phyloP scores from a whole-genome alignment of 164 flowering plant genomes.

The Aristolochia californica region DNA sequence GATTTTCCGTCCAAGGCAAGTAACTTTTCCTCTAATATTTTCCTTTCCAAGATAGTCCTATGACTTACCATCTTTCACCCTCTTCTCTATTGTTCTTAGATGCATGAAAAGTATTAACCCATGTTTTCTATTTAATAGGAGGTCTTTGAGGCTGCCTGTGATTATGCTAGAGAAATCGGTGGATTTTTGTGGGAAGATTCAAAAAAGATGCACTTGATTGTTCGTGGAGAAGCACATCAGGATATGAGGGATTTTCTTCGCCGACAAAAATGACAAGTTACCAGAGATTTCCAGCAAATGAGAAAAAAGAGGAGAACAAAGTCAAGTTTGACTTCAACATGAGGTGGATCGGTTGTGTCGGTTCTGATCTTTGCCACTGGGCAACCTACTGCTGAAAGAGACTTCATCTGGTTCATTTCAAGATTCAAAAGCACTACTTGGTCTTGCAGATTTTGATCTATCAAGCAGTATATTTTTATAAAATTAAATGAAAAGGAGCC shows the following conservation, averaged over 20 bases:
- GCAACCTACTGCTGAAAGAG: too few species aligned
- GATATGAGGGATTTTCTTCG: slow-evolving; percentile 62
- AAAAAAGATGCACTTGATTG: slow-evolving; percentile 60
- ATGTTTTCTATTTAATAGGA: slow-evolving; percentile 31
- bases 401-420: too few species aligned
- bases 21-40: neutral
- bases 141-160: slow-evolving; percentile 68
- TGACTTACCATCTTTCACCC: too few species aligned
- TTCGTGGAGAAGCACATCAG: slow-evolving; percentile 47
- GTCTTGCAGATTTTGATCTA: too few species aligned
- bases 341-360: too few species aligned
- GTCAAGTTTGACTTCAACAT: too few species aligned
- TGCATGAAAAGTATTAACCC: neutral
- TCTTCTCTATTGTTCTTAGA: too few species aligned
- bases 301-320: too few species aligned
- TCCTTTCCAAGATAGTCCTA: neutral
- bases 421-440: too few species aligned
- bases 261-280: slow-evolving; percentile 28
- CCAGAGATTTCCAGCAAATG: neutral
- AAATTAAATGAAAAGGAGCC: too few species aligned
- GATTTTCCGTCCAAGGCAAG: slow-evolving; percentile 73
- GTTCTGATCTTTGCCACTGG: too few species aligned
- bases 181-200: slow-evolving; percentile 70
- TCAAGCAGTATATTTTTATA: too few species aligned
- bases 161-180: slow-evolving; percentile 64